A percentile compares a stretch with the other conserved stretches of the same genome.
Evolutionary conservation across 2,329 filamentous ascomycete genomes (phyloP).

Genomic region (Clonostachys chloroleuca): DNA sequence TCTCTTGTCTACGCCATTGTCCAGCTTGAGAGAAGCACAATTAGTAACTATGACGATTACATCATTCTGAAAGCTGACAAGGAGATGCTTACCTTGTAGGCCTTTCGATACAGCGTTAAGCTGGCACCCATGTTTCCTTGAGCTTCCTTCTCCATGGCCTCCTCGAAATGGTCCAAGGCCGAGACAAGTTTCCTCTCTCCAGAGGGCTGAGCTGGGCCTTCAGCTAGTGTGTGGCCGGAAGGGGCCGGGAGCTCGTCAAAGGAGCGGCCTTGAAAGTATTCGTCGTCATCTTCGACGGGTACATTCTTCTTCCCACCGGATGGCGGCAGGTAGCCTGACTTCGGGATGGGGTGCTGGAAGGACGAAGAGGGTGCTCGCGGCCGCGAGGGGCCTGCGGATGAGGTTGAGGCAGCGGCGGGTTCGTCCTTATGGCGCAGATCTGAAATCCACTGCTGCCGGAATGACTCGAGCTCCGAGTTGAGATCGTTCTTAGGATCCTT

Average conservation of each 20-base stretch:
- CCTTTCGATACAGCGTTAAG: slow-evolving; percentile 80
- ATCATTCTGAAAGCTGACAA: neutral
- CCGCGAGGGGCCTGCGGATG: neutral
- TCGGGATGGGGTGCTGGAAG: too few relatives aligned
- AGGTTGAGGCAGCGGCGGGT: slow-evolving; percentile 2
- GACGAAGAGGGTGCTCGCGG: slow-evolving; percentile 1
- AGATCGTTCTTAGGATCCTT: slow-evolving; percentile 26
- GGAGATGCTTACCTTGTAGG: slow-evolving; percentile 66
- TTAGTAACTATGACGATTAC: neutral
- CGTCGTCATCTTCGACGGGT: slow-evolving; percentile 25
- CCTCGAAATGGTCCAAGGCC: slow-evolving; percentile 89
- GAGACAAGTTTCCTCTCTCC: slow-evolving; percentile 53
- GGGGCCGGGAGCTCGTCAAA: slow-evolving; percentile 20
- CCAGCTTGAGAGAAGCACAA: slow-evolving; percentile 54
- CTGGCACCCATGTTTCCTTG: slow-evolving; percentile 87
- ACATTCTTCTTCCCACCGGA: neutral
- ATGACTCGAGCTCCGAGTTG: slow-evolving; percentile 75
- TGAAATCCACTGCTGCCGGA: slow-evolving; percentile 80
- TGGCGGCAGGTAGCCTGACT: too few relatives aligned
- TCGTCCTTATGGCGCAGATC: slow-evolving; percentile 55
- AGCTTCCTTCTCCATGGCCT: slow-evolving; percentile 82
- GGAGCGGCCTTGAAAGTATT: slow-evolving; percentile 19
- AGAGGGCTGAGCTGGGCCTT: slow-evolving; percentile 1
- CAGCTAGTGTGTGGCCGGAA: slow-evolving; percentile 5
- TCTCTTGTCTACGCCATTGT: slow-evolving; percentile 74